A percentile compares a stretch with the other conserved stretches of the same genome.
Evolutionary conservation across 2,329 filamentous ascomycete species (phyloP).

Genomic region (Delphinella strobiligena): DNA sequence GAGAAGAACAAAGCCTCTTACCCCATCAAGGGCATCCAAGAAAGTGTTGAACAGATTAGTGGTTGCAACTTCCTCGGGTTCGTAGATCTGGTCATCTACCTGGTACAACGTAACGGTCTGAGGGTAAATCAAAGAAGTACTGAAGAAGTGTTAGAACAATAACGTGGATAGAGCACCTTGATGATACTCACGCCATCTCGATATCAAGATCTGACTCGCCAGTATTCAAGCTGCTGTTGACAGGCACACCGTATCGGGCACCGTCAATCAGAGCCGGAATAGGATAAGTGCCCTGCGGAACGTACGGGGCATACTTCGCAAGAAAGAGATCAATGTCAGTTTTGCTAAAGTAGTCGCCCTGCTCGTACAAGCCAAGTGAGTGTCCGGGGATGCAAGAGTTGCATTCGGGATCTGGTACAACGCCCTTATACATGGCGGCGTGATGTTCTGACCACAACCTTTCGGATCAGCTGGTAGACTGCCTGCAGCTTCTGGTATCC

Average conservation of each 20-base stretch:
- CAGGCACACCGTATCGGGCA: background rate
- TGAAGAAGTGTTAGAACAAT: background rate
- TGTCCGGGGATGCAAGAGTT: background rate
- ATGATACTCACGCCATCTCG: background rate
- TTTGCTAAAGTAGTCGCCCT: conserved; percentile 1
- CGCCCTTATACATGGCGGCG: conserved; percentile 5
- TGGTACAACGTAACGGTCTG: conserved; percentile 37
- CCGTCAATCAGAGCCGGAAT: conserved; percentile 2
- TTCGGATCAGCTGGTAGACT: background rate
- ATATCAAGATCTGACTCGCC: background rate
- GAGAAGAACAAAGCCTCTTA: no score
- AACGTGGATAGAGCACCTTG: background rate
- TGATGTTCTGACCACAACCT: conserved; percentile 2
- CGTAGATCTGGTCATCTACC: conserved; percentile 25
- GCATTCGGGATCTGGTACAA: conserved; percentile 2
- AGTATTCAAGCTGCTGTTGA: background rate
- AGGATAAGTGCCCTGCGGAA: conserved; percentile 2
- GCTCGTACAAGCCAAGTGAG: conserved; percentile 2
- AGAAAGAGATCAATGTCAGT: conserved; percentile 1
- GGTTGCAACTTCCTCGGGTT: conserved; percentile 24
- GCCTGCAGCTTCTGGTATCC: background rate
- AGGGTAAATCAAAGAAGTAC: conserved; percentile 38
- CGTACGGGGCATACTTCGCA: conserved; percentile 1
- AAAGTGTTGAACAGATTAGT: conserved; percentile 33
- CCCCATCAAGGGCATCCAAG: conserved; percentile 37